phyloP scores from a whole-genome alignment of 768 basidiomycete genomes.

The Panellus pusillus region DNA sequence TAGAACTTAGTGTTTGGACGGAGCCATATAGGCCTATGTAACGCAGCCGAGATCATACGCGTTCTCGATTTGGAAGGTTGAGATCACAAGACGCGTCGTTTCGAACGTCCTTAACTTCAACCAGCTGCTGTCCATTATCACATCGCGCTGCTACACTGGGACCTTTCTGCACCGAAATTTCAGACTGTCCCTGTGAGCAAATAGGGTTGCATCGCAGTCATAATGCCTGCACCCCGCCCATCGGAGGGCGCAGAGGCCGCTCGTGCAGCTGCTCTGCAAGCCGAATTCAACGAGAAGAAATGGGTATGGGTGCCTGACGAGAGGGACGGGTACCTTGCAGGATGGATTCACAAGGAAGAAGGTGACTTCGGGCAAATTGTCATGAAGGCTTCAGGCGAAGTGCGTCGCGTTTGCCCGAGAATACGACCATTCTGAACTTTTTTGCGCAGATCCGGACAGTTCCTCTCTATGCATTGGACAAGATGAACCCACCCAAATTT shows the following conservation, averaged over 20 bases:
- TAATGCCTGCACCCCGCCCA: conserved; percentile 51
- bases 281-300: conserved; percentile 96
- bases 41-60: too few relatives aligned
- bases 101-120: too few relatives aligned
- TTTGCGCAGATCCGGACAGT: conserved; percentile 57
- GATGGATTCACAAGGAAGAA: conserved; percentile 89
- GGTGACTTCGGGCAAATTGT: conserved; percentile 82
- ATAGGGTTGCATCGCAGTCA: conserved; percentile 10
- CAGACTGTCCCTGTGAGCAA: not conserved
- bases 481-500: conserved; percentile 99
- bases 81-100: too few relatives aligned
- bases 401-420: conserved; percentile 32
- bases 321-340: conserved; percentile 89
- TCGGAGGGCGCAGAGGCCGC: conserved; percentile 71
- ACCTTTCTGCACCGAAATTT: too few relatives aligned
- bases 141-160: too few relatives aligned
- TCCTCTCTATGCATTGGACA: conserved; percentile 79
- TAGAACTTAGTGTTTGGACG: too few relatives aligned
- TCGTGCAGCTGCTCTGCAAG: conserved; percentile 83
- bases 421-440: not conserved
- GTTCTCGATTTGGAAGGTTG: too few relatives aligned
- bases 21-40: too few relatives aligned
- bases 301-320: conserved; percentile 98
- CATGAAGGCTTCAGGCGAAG: conserved; percentile 83
- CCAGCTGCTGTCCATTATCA: too few relatives aligned